Conservation (phyloP, 352 stramenopile genomes). For the Phytophthora ramorum region DNA sequence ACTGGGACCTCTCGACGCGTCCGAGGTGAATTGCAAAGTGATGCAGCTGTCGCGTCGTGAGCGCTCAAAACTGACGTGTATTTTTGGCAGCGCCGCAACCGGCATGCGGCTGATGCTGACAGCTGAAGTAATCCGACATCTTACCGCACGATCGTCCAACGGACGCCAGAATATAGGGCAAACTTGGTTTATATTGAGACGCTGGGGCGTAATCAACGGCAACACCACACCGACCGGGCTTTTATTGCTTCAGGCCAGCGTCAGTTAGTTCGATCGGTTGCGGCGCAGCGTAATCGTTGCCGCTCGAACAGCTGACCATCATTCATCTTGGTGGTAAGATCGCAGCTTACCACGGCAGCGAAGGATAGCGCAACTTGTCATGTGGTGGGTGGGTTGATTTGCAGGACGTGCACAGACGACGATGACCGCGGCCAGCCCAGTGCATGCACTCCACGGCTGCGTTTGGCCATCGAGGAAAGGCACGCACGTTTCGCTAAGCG, state of each 20-base stretch:
- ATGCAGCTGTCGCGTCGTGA: conserved; percentile 14
- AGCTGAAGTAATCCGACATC: conserved; percentile 9
- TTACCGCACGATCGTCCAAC: conserved; percentile 29
- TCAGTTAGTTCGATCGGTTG: conserved; percentile 8
- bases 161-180: conserved; percentile 2
- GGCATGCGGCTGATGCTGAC: no score
- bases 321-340: conserved; percentile 10
- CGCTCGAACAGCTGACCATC: conserved; percentile 8
- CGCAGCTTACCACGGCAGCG: background rate
- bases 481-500: conserved; percentile 2
- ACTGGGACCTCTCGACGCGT: background rate
- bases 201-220: background rate
- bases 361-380: conserved; percentile 23
- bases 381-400: background rate
- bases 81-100: no score
- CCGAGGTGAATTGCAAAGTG: conserved; percentile 20
- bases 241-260: conserved; percentile 1
- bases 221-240: background rate
- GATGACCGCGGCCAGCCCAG: background rate
- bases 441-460: background rate
- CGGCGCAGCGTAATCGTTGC: conserved; percentile 7
- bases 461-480: conserved; percentile 6
- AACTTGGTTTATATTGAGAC: background rate
- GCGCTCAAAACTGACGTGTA: background rate
- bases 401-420: background rate